A percentile compares a stretch with the other conserved stretches of the same genome.
These are phyloP conservation scores for Wickerhamiella pararugosa DNA, from an alignment of 1,139 yeast species.

Conservation along the genomic window DNA sequence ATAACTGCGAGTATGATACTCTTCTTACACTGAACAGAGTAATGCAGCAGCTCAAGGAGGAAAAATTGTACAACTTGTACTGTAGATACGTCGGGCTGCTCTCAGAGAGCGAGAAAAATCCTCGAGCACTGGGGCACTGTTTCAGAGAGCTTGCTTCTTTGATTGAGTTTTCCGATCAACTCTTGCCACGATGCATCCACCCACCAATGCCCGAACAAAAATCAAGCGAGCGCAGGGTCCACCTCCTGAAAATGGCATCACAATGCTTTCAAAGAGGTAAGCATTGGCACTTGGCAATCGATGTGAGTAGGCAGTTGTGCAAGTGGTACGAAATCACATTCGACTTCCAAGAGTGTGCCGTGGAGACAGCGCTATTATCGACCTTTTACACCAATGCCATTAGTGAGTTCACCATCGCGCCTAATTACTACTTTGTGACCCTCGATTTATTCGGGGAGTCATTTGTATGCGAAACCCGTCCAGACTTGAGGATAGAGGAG, in stretches of 20 bases:
- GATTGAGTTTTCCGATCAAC: background rate
- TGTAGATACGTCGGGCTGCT: constrained; percentile 1
- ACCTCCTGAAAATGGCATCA: constrained; percentile 2
- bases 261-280: constrained; percentile 3
- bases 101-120: background rate
- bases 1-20: constrained; percentile 1
- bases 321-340: background rate
- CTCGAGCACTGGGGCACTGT: constrained; percentile 1
- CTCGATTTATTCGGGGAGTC: background rate
- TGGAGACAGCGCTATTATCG: background rate
- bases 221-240: constrained; percentile 2
- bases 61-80: background rate
- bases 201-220: constrained; percentile 1
- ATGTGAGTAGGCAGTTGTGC: background rate
- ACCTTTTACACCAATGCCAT: constrained; percentile 1
- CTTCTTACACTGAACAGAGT: constrained; percentile 1
- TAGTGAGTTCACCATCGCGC: background rate
- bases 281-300: constrained; percentile 4
- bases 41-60: background rate
- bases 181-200: background rate
- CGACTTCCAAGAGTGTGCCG: background rate
- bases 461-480: constrained; percentile 3
- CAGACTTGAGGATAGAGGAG: background rate
- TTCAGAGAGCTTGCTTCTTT: constrained; percentile 1
- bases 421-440: constrained; percentile 1